phyloP scores from a whole-genome alignment of 2,329 filamentous ascomycete genomes.

The Keithomyces neogunnii region DNA sequence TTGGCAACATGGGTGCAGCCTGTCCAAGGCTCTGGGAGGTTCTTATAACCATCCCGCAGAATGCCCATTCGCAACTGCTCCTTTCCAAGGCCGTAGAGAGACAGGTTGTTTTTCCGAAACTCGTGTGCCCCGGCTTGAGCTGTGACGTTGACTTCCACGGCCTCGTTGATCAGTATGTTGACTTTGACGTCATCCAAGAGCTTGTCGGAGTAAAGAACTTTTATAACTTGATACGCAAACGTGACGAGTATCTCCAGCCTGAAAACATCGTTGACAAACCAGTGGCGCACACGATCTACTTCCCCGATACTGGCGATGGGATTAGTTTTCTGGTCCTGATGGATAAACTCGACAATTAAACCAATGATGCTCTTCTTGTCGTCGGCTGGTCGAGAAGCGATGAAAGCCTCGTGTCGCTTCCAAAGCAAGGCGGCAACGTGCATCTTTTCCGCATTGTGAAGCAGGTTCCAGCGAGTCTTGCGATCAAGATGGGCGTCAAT shows the following conservation, averaged over 20 bases:
- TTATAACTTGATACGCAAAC: constrained; percentile 71
- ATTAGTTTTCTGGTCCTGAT: constrained; percentile 66
- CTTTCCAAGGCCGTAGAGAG: constrained; percentile 62
- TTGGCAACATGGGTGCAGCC: constrained; percentile 56
- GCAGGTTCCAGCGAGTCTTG: constrained; percentile 64
- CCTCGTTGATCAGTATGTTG: constrained; percentile 57
- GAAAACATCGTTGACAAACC: constrained; percentile 72
- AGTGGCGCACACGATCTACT: constrained; percentile 72
- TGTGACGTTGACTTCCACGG: constrained; percentile 56
- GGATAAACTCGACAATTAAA: constrained; percentile 67
- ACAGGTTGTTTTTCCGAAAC: constrained; percentile 64
- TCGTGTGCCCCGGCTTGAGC: constrained; percentile 46
- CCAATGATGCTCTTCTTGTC: constrained; percentile 63
- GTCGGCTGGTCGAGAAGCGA: constrained; percentile 48
- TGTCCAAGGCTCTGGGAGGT: constrained; percentile 79
- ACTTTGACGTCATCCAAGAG: constrained; percentile 45
- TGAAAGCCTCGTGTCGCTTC: constrained; percentile 67
- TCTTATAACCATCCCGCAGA: constrained; percentile 54
- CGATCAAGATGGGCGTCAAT: constrained; percentile 60
- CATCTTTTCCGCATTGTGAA: constrained; percentile 90
- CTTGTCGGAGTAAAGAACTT: constrained; percentile 58
- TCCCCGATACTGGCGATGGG: constrained; percentile 58
- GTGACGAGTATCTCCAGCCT: constrained; percentile 67
- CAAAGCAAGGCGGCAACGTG: constrained; percentile 72
- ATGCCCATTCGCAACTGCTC: constrained; percentile 61